These are phyloP conservation scores for Serendipita indica DNA, from an alignment of 768 basidiomycete genomes.

Conservation along the genomic window DNA sequence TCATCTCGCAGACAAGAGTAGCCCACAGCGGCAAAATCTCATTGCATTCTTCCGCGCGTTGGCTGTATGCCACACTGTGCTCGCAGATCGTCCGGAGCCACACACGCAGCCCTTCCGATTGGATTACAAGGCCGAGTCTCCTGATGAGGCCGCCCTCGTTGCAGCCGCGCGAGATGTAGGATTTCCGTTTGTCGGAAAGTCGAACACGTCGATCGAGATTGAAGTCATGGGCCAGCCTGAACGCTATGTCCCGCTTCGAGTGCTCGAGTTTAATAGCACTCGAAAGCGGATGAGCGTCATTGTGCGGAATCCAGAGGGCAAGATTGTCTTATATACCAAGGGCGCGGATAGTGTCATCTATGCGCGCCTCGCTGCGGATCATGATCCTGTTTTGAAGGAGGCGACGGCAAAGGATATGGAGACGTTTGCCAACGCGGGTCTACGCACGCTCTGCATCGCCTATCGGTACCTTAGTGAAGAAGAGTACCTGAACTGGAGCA, in stretches of 20 bases:
- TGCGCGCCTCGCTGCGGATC: slow-evolving; percentile 60
- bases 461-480: slow-evolving; percentile 65
- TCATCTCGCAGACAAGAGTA: slow-evolving; percentile 48
- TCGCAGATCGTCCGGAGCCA: slow-evolving; percentile 61
- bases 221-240: slow-evolving; percentile 85
- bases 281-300: slow-evolving; percentile 93
- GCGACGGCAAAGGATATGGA: slow-evolving; percentile 82
- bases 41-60: slow-evolving; percentile 87
- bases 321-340: slow-evolving; percentile 78
- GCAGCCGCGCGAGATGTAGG: slow-evolving; percentile 84
- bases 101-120: slow-evolving; percentile 43
- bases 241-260: slow-evolving; percentile 59
- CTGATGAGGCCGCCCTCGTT: slow-evolving; percentile 90
- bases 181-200: slow-evolving; percentile 72
- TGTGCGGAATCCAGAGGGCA: slow-evolving; percentile 70
- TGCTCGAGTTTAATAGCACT: slow-evolving; percentile 87
- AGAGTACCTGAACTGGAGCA: slow-evolving; percentile 70
- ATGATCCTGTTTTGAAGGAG: slow-evolving; percentile 58
- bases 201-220: slow-evolving; percentile 65
- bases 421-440: slow-evolving; percentile 78
- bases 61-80: slow-evolving; percentile 85
- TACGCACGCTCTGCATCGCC: slow-evolving; percentile 84
- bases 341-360: slow-evolving; percentile 97
- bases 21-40: slow-evolving; percentile 48
- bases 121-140: slow-evolving; percentile 92